A percentile compares a stretch with the other conserved stretches of the same genome.
These are phyloP conservation scores for Podospora sp. DNA, from an alignment of 495 filamentous ascomycete genomes.

Conservation along the genomic window DNA sequence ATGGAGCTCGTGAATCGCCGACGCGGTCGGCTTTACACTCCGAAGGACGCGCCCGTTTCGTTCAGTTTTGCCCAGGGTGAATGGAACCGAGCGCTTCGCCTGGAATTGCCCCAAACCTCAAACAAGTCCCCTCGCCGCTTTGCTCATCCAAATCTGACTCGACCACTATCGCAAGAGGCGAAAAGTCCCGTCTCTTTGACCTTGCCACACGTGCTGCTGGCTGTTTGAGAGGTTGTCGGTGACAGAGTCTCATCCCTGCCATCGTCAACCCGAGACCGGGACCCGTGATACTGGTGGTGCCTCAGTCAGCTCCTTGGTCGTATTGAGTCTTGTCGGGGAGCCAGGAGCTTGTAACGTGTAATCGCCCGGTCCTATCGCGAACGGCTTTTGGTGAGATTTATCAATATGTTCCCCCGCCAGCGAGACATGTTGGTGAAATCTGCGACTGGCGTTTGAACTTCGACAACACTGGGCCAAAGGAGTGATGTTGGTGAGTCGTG, in stretches of 20 bases:
- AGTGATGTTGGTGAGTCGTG: too few species aligned
- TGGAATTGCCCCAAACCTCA: not conserved
- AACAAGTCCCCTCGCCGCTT: slow-evolving; percentile 5
- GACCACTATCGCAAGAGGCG: not conserved
- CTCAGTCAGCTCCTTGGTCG: not conserved
- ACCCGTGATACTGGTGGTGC: not conserved
- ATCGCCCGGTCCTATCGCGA: not conserved
- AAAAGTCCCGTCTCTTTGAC: not conserved
- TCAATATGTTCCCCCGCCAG: too few species aligned
- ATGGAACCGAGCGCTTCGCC: not conserved
- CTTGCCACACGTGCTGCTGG: not conserved
- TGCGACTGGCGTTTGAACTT: too few species aligned
- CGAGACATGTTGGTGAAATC: too few species aligned
- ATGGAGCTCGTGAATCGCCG: not conserved
- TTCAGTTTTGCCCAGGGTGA: too few species aligned
- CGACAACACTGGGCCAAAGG: too few species aligned
- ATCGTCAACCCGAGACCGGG: not conserved
- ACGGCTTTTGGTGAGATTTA: too few species aligned
- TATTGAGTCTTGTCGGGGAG: not conserved
- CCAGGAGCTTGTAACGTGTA: not conserved
- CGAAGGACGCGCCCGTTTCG: not conserved
- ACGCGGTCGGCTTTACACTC: not conserved
- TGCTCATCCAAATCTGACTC: not conserved
- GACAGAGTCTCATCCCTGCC: not conserved
- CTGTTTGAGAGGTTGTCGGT: not conserved